Conservation (phyloP, 768 basidiomycete species). For the Tricholoma bakamatsutake region DNA sequence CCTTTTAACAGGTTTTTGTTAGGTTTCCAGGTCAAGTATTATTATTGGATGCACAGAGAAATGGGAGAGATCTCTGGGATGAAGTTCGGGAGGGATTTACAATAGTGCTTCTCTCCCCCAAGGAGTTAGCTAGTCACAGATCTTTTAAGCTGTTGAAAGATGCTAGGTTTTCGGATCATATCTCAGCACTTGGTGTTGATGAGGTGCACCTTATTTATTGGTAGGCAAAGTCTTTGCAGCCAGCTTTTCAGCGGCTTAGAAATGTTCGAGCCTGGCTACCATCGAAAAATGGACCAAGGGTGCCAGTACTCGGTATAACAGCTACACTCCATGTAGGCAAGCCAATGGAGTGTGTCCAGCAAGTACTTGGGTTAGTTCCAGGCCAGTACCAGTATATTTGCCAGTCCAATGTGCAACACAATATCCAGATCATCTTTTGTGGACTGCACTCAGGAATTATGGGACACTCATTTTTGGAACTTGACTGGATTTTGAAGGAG, state of each 20-base stretch:
- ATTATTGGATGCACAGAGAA: too few relatives aligned
- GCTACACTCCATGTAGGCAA: background rate
- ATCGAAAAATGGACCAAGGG: background rate
- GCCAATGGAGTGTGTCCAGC: background rate
- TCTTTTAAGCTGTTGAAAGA: background rate
- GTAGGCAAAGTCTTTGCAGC: background rate
- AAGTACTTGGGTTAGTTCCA: background rate
- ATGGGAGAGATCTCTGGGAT: too few relatives aligned
- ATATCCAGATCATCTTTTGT: constrained; percentile 1
- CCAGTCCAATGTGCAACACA: background rate
- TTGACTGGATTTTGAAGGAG: too few relatives aligned
- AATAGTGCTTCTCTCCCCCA: too few relatives aligned
- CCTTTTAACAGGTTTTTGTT: too few relatives aligned
- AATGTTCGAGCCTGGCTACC: background rate
- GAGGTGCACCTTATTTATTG: background rate
- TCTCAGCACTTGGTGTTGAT: background rate
- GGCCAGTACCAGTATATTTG: background rate
- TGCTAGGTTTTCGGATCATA: background rate
- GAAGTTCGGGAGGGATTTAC: too few relatives aligned
- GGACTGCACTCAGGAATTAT: too few relatives aligned
- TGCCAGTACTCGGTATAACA: background rate
- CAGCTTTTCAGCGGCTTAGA: background rate
- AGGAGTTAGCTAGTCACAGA: background rate
- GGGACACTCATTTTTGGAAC: too few relatives aligned
- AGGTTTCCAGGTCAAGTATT: too few relatives aligned